Evolutionary conservation across 257 asterid genomes (phyloP).

Genomic region (Verbascum thapsus): DNA sequence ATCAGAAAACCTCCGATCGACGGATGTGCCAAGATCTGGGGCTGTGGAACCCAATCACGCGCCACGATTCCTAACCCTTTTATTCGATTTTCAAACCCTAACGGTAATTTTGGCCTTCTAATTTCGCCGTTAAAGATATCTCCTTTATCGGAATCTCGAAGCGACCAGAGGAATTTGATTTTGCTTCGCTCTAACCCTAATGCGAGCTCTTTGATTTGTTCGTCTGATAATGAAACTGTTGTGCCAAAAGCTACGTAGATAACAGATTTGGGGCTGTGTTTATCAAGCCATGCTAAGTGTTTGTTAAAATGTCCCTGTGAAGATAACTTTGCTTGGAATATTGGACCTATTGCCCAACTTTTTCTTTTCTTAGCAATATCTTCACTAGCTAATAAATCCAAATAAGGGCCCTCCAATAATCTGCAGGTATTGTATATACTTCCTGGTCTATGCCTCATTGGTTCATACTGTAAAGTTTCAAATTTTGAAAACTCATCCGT

Average conservation of each 20-base stretch:
- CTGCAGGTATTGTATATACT: conserved; percentile 46
- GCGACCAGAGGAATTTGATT: conserved; percentile 43
- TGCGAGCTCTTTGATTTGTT: conserved; percentile 42
- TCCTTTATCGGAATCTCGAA: conserved; percentile 48
- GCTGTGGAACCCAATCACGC: conserved; percentile 55
- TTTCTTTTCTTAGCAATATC: conserved; percentile 28
- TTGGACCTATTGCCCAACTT: conserved; percentile 49
- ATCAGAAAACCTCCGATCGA: conserved; percentile 45
- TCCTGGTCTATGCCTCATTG: conserved; percentile 16
- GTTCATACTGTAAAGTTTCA: neutral
- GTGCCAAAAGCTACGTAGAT: conserved; percentile 42
- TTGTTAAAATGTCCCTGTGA: neutral
- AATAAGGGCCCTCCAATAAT: conserved; percentile 37
- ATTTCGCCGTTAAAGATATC: conserved; percentile 33
- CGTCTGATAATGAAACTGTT: conserved; percentile 38
- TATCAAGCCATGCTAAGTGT: conserved; percentile 40
- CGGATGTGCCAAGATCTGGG: conserved; percentile 34
- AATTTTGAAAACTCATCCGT: neutral
- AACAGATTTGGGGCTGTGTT: conserved; percentile 32
- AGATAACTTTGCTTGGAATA: conserved; percentile 31
- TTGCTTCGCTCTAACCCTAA: conserved; percentile 42
- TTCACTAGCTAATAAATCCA: conserved; percentile 30
- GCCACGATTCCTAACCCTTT: conserved; percentile 36
- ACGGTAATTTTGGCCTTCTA: conserved; percentile 35
- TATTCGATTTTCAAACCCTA: conserved; percentile 39